Evolutionary conservation across 352 stramenopile species (phyloP).

Genomic region (Achlya hypogyna): DNA sequence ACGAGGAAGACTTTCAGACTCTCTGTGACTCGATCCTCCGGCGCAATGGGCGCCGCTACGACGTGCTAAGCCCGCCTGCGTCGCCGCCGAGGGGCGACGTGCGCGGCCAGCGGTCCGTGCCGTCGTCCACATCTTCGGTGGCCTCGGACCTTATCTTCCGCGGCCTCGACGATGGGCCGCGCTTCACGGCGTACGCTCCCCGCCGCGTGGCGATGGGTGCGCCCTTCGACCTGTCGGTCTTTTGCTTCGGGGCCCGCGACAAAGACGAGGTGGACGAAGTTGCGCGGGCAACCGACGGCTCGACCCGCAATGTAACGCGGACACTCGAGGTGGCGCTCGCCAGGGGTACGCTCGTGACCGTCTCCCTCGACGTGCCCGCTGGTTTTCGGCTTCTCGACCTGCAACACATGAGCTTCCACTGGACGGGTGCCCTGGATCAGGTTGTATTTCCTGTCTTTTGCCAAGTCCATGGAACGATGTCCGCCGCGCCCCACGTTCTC

Average conservation of each 20-base stretch:
- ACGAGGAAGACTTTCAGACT: conserved; percentile 14
- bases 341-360: conserved; percentile 49
- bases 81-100: not conserved
- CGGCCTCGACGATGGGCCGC: not conserved
- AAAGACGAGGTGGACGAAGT: not conserved
- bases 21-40: conserved; percentile 15
- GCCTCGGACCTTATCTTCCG: not conserved
- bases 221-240: conserved; percentile 3
- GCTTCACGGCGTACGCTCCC: conserved; percentile 13
- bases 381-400: conserved; percentile 35
- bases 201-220: not conserved
- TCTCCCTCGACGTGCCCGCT: conserved; percentile 39
- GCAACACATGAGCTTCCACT: conserved; percentile 54
- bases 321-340: conserved; percentile 20
- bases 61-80: not conserved
- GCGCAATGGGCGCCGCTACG: not conserved
- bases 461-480: conserved; percentile 30
- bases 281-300: not conserved
- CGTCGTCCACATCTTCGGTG: not conserved
- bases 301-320: not conserved
- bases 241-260: not conserved
- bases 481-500: conserved; percentile 38
- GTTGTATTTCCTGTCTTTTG: conserved; percentile 54
- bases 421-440: conserved; percentile 42
- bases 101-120: not conserved